A percentile compares a stretch with the other conserved stretches of the same genome.
These are phyloP conservation scores for Cyberlindnera saturnus DNA, from an alignment of 805 yeast species.

Conservation along the genomic window DNA sequence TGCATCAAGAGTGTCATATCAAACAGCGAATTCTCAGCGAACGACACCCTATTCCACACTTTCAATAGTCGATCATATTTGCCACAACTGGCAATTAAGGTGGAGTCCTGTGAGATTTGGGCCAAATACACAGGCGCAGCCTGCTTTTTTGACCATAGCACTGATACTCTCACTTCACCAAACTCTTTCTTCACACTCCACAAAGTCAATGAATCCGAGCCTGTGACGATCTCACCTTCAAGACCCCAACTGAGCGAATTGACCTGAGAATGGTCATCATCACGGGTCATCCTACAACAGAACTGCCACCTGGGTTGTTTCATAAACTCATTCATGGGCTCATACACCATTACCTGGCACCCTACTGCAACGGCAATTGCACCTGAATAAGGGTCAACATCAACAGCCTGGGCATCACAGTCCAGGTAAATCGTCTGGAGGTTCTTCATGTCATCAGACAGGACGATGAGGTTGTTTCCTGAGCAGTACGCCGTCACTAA, in stretches of 20 bases:
- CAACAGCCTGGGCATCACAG: constrained; percentile 59
- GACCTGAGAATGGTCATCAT: constrained; percentile 26
- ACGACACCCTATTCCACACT: constrained; percentile 71
- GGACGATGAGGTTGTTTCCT: constrained; percentile 76
- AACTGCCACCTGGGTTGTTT: constrained; percentile 39
- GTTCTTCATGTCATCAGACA: constrained; percentile 44
- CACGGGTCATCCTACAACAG: constrained; percentile 24
- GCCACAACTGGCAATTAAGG: constrained; percentile 58
- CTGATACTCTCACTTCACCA: constrained; percentile 30
- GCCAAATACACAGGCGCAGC: constrained; percentile 56
- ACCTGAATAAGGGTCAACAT: constrained; percentile 58
- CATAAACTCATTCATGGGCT: constrained; percentile 48
- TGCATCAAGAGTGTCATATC: constrained; percentile 68
- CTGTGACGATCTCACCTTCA: constrained; percentile 51
- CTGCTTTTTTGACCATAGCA: constrained; percentile 39
- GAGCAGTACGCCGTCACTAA: constrained; percentile 68
- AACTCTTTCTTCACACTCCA: constrained; percentile 44
- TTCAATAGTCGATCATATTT: constrained; percentile 62
- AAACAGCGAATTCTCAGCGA: constrained; percentile 57
- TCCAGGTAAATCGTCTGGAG: constrained; percentile 76
- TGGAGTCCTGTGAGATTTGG: constrained; percentile 60
- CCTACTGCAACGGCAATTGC: constrained; percentile 48
- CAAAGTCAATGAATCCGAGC: constrained; percentile 49
- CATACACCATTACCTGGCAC: constrained; percentile 39
- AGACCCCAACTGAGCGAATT: constrained; percentile 51